Percentiles rank a stretch among this genome's conserved stretches.
Conservation (phyloP, 108 stramenopile genomes). For the Cyclotella baltica region DNA sequence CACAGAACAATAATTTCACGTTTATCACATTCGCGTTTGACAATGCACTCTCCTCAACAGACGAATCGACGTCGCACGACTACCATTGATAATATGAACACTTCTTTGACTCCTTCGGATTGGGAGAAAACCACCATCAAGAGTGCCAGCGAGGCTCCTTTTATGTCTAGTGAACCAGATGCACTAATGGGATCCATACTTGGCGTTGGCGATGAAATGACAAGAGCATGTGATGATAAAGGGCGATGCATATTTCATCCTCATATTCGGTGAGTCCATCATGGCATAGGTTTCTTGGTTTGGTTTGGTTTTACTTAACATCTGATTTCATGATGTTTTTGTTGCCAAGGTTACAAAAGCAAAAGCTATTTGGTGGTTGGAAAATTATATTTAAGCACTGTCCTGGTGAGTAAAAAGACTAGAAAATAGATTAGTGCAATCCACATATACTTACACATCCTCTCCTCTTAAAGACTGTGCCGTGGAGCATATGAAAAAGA, state of each 20-base stretch:
- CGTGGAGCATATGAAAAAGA: conserved; percentile 49
- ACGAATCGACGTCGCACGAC: conserved; percentile 6
- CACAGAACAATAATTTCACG: conserved; percentile 9
- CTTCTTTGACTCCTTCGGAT: conserved; percentile 17
- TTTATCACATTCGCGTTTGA: conserved; percentile 4
- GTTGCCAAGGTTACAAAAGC: conserved; percentile 6
- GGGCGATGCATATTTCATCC: conserved; percentile 44
- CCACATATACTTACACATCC: not conserved
- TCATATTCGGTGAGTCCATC: conserved; percentile 33
- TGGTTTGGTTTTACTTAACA: not conserved
- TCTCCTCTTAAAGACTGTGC: conserved; percentile 31
- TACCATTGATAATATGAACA: not conserved
- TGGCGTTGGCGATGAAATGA: conserved; percentile 26
- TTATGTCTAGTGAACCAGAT: conserved; percentile 12
- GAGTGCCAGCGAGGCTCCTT: not conserved
- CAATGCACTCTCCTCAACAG: not conserved
- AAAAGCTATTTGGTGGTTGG: conserved; percentile 50
- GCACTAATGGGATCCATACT: conserved; percentile 23
- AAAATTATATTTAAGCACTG: conserved; percentile 48
- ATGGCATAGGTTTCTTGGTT: not conserved
- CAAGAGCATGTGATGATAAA: conserved; percentile 40
- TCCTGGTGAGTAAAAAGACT: conserved; percentile 15
- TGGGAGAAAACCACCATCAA: conserved; percentile 12
- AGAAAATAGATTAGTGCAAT: not conserved
- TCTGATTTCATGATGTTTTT: not conserved